Evolutionary conservation across 305 asterid species (phyloP), one percentile per base, ranked within the genome.

Genomic region (Petunia hybrid): DNA sequence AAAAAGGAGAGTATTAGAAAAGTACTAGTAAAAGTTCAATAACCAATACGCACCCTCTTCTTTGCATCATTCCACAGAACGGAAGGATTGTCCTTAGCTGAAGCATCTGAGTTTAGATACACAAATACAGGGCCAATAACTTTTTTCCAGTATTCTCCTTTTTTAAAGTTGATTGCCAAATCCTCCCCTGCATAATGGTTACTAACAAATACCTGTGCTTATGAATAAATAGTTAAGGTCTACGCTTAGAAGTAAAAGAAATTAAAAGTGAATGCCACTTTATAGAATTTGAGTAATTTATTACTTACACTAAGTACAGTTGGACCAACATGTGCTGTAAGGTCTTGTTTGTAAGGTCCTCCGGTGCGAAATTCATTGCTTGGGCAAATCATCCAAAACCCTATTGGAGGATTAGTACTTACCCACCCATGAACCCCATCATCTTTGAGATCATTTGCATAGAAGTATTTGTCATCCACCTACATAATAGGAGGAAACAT

Each of bases 401-500:
- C 97, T 6, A 90, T 63, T 4, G 82, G 55, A 1, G 78, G 45
- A 66, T 86, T 83, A 9, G 40, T 85, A 64, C 89, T 81, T 4
- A 90, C 87, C 94, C 97, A 90, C 5, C 97, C 97, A 66, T 92
- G 90, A 16, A 89, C 92, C 74, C 77, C 84, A 81, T 84, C 88
- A 51, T 90, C 93, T 81, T 86, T 89, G 81, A 88, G 88, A 4
- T 92, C 91, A 4, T 91, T 84, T 4, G 93, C 86, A 86, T 79
- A 92, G 5, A 89, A 43, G 35, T 90, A 92, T 70, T 92, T 92
- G 53, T 92, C 97, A 51, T 92, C 97, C 76, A 92, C 97, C 97
- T 92, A 85, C n/a, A 59, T 22, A 22, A 22, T 22, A 22, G 31
- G 31, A 22, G 31, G 31, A 22, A 22, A 22, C 31, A 22, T 22